Percentiles rank a stretch among this genome's conserved stretches.
Evolutionary conservation across 495 filamentous ascomycete species (phyloP).

Genomic region (Penicillium atrosanguineum): DNA sequence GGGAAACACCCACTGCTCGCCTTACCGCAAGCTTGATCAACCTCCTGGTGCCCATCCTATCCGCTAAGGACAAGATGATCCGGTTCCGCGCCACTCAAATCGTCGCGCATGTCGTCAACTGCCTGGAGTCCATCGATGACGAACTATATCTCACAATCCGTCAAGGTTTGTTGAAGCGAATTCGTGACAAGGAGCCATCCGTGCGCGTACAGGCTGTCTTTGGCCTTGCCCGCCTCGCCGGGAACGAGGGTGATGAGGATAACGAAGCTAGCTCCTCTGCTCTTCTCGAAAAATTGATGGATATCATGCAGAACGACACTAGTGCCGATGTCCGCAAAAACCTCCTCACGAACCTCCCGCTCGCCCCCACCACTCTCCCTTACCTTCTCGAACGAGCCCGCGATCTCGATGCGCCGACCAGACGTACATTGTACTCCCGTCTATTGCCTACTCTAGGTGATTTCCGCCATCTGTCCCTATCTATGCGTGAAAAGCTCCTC

Average conservation of each 20-base stretch:
- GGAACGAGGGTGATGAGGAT: conserved; percentile 73
- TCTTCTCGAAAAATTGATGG: conserved; percentile 77
- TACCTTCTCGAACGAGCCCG: conserved; percentile 89
- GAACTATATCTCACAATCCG: conserved; percentile 81
- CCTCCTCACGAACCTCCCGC: conserved; percentile 83
- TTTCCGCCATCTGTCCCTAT: conserved; percentile 92
- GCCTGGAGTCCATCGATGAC: conserved; percentile 84
- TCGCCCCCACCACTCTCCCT: conserved; percentile 76
- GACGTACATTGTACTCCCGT: conserved; percentile 82
- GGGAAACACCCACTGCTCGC: conserved; percentile 78
- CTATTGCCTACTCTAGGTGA: conserved; percentile 88
- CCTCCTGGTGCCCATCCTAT: conserved; percentile 65
- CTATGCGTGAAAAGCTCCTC: conserved; percentile 92
- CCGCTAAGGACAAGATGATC: conserved; percentile 86
- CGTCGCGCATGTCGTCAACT: conserved; percentile 83
- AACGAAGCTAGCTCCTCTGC: conserved; percentile 62
- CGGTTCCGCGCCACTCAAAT: conserved; percentile 89
- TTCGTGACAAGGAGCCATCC: conserved; percentile 88
- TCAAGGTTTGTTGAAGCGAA: conserved; percentile 72
- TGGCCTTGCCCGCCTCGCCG: conserved; percentile 78
- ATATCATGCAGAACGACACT: conserved; percentile 90
- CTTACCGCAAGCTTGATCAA: conserved; percentile 71
- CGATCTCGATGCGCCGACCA: conserved; percentile 79
- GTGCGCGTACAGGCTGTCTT: conserved; percentile 93
- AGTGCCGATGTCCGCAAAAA: conserved; percentile 89